These are phyloP conservation scores for Curvularia sp. DNA, from an alignment of 2,329 filamentous ascomycete species.

Conservation along the genomic window DNA sequence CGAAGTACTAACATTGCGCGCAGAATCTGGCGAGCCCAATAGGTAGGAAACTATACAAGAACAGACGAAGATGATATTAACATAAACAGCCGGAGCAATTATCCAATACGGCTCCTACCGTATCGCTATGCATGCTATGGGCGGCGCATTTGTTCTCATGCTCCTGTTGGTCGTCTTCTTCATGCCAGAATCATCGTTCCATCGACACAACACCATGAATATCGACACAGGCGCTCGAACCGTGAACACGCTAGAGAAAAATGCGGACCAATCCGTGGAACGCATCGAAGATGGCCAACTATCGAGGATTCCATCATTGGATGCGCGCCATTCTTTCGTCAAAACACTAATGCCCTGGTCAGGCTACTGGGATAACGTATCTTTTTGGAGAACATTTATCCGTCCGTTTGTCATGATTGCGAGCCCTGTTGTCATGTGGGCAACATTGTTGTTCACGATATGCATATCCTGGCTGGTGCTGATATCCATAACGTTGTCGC, in stretches of 20 bases:
- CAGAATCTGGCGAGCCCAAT: constrained; percentile 34
- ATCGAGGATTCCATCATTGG: constrained; percentile 1
- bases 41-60: constrained; percentile 2
- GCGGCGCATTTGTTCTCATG: constrained; percentile 30
- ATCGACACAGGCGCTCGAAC: constrained; percentile 28
- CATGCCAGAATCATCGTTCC: constrained; percentile 34
- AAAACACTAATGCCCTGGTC: constrained; percentile 25
- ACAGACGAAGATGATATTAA: neutral
- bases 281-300: constrained; percentile 16
- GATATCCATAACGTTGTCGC: constrained; percentile 36
- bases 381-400: constrained; percentile 31
- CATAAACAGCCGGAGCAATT: constrained; percentile 23
- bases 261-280: constrained; percentile 22
- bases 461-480: constrained; percentile 40
- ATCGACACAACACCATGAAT: constrained; percentile 21
- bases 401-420: constrained; percentile 28
- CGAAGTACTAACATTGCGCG: neutral
- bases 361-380: constrained; percentile 31
- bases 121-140: constrained; percentile 33
- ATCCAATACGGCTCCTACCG: constrained; percentile 31
- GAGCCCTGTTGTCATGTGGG: constrained; percentile 34
- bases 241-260: constrained; percentile 13
- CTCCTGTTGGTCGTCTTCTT: constrained; percentile 33
- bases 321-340: constrained; percentile 14
- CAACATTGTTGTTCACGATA: constrained; percentile 33